Conservation (phyloP, 106 monocot genomes). For the Triglochin maritima region DNA sequence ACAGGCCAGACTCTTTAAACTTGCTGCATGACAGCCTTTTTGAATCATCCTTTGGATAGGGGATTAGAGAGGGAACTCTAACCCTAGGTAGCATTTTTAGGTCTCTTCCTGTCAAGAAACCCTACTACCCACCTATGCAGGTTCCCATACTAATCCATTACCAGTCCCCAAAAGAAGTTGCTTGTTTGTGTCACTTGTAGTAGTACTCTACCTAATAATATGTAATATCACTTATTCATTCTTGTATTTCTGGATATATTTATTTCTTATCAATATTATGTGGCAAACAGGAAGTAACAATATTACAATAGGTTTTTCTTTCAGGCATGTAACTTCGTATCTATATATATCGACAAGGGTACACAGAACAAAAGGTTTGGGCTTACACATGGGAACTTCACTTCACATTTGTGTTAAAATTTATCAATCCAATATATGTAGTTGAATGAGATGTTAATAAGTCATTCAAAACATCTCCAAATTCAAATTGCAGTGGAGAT, state of each 20-base stretch:
- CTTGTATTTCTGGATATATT: too few relatives aligned
- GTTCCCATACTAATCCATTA: neutral
- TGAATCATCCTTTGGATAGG: neutral
- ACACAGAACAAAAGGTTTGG: too few relatives aligned
- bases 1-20: constrained; percentile 9
- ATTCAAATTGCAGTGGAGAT: too few relatives aligned
- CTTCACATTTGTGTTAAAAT: too few relatives aligned
- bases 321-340: neutral
- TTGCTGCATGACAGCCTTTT: neutral
- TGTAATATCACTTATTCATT: neutral
- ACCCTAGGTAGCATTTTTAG: neutral
- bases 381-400: too few relatives aligned
- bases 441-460: too few relatives aligned
- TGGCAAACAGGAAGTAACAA: neutral
- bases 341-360: neutral
- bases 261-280: neutral
- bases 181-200: neutral
- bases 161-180: neutral
- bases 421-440: too few relatives aligned
- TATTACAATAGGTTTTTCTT: neutral
- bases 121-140: constrained; percentile 1
- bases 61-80: neutral
- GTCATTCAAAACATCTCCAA: too few relatives aligned
- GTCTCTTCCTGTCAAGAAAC: neutral
- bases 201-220: neutral